Base-by-base conservation (phyloP, 2,329 filamentous ascomycete species). In the Colletotrichum liaoningense region DNA sequence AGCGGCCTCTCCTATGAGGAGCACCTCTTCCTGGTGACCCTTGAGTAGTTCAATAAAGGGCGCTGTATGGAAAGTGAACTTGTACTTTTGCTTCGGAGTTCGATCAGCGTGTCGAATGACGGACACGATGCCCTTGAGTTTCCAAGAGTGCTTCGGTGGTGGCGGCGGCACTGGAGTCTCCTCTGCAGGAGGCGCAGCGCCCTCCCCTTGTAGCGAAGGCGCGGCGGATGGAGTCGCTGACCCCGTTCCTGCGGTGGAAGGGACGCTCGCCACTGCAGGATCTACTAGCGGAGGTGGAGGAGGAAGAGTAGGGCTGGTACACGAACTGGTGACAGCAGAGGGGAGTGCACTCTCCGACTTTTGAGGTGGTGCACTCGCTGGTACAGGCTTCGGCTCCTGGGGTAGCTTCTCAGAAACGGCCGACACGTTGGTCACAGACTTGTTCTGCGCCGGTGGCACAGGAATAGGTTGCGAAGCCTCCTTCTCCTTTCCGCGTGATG, bases 51-150 rank as follows among this genome's bases (percentile, higher is more conserved):
- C 94, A 75, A 99, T 95, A 79, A 99, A 99, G 0, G 97, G 97
- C 75, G 95, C 94, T 0, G 95, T 97, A 80, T 99, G 97, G 78
- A 99, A 98, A 0, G 97, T 99, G 79, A 98, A 99, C 81, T 99
- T 99, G 88, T 98, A 98, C 81, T 99, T 99, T 79, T 99, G 97
- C 84, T 99, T 99, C 2, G 97, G 97, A 1, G 97, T 99, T 69
- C 97, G 93, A 84, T 99, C 97, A 3, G 97, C 97, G 83, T 99
- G 97, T 33, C 97, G 92, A 76, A 99, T 95, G 19, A 99, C 97
- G 2, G 95, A 96, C 0, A 99, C 96, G 84, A 99, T 95, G 14
- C 97, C 97, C 84, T 99, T 99, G 65, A 99, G 87, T 82, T 98
- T 98, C 97, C 97, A 99, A 12, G 97, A 95, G 79, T 97, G 95